Evolutionary conservation across 768 basidiomycete genomes (phyloP).

Genomic region (Coprinellus micaceus): DNA sequence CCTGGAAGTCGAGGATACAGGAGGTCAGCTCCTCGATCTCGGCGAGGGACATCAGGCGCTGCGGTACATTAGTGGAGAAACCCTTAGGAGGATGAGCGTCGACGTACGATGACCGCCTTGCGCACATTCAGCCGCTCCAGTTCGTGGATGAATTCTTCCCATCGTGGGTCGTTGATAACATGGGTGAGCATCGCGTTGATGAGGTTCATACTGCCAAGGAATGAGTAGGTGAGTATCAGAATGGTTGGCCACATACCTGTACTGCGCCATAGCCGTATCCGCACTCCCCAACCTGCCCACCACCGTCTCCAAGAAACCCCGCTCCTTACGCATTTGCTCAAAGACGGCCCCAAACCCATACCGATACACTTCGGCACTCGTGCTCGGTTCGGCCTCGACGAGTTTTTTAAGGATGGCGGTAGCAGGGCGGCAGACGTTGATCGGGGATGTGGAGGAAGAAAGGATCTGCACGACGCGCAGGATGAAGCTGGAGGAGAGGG

Average conservation of each 20-base stretch:
- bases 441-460: conserved; percentile 67
- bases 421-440: conserved; percentile 91
- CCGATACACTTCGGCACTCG: conserved; percentile 64
- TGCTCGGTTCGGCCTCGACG: conserved; percentile 80
- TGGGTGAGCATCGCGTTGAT: conserved; percentile 83
- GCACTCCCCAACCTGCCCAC: conserved; percentile 74
- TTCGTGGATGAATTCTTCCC: conserved; percentile 75
- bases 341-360: conserved; percentile 86
- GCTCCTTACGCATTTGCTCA: conserved; percentile 74
- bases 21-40: conserved; percentile 80
- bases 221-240: conserved; percentile 5
- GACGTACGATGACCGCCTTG: conserved; percentile 75
- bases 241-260: conserved; percentile 50
- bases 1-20: conserved; percentile 84
- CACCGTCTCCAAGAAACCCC: conserved; percentile 74
- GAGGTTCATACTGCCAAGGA: conserved; percentile 68
- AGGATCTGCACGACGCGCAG: conserved; percentile 74
- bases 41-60: conserved; percentile 83
- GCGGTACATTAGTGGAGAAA: not conserved
- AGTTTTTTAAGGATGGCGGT: conserved; percentile 87
- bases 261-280: conserved; percentile 80
- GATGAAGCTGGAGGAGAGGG: conserved; percentile 70
- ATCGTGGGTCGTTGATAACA: conserved; percentile 62
- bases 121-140: conserved; percentile 74
- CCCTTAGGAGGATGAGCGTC: conserved; percentile 2